Evolutionary conservation across 768 basidiomycete genomes (phyloP).

Genomic region (Mycena olivaceomarginata): DNA sequence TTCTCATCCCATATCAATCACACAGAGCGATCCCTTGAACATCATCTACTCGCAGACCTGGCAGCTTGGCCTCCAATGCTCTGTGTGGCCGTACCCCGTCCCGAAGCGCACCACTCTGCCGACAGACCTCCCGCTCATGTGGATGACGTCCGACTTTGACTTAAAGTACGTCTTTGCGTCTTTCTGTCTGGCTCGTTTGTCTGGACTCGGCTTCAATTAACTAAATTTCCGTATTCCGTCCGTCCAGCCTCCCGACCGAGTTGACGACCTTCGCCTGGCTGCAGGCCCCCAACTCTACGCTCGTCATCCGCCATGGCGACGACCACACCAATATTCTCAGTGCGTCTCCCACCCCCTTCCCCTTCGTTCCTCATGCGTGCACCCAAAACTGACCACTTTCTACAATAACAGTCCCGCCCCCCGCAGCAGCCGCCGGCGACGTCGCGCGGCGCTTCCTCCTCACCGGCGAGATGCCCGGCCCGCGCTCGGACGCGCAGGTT

Average conservation of each 20-base stretch:
- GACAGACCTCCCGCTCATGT: constrained; percentile 15
- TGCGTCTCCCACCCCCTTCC: background rate
- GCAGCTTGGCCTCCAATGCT: constrained; percentile 18
- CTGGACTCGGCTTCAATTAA: no score
- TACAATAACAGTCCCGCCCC: background rate
- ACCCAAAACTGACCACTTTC: no score
- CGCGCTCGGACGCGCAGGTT: constrained; percentile 1
- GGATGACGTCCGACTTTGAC: constrained; percentile 37
- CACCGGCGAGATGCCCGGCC: constrained; percentile 25
- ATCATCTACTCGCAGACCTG: constrained; percentile 31
- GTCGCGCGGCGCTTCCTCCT: constrained; percentile 23
- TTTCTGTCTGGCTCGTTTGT: background rate
- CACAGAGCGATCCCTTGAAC: constrained; percentile 14
- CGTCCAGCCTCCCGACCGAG: background rate
- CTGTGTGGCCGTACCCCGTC: constrained; percentile 13
- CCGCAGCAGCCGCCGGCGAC: background rate
- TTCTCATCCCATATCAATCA: background rate
- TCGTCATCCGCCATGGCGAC: background rate
- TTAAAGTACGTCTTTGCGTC: constrained; percentile 18
- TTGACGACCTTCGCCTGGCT: background rate
- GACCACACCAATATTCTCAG: background rate
- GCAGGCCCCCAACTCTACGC: background rate
- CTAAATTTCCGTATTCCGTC: no score
- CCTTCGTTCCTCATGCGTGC: background rate
- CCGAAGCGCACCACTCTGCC: background rate